These are phyloP conservation scores for Starmerella stellata DNA, from an alignment of 805 yeast genomes.

Conservation along the genomic window DNA sequence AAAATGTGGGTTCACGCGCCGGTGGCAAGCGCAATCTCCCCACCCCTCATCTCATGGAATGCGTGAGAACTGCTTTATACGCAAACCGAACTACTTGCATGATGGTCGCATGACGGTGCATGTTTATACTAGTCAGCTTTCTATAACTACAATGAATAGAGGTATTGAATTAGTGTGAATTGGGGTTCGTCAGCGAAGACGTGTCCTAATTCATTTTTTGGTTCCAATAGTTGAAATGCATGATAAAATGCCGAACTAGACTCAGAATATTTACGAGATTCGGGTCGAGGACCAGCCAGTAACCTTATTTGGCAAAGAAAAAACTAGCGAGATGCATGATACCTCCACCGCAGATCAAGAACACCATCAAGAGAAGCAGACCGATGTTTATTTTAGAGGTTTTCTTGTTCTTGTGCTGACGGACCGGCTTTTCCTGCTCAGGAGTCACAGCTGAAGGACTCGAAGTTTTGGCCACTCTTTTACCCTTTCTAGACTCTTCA, in stretches of 20 bases:
- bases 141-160: too few relatives aligned
- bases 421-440: background rate
- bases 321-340: conserved; percentile 38
- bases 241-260: background rate
- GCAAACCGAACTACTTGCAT: too few relatives aligned
- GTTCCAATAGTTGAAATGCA: too few relatives aligned
- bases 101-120: too few relatives aligned
- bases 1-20: too few relatives aligned
- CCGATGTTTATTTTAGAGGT: background rate
- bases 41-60: too few relatives aligned
- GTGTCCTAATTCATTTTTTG: too few relatives aligned
- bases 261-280: background rate
- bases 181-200: too few relatives aligned
- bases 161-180: too few relatives aligned
- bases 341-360: conserved; percentile 70
- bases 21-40: too few relatives aligned
- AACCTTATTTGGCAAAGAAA: background rate
- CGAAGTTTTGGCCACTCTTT: conserved; percentile 24
- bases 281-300: background rate
- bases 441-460: background rate
- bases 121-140: too few relatives aligned
- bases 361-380: conserved; percentile 30
- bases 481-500: conserved; percentile 59
- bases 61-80: too few relatives aligned
- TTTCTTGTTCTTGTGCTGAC: background rate